These are phyloP conservation scores for Xylaria sp. DNA, from an alignment of 2,329 filamentous ascomycete genomes.

Conservation along the genomic window DNA sequence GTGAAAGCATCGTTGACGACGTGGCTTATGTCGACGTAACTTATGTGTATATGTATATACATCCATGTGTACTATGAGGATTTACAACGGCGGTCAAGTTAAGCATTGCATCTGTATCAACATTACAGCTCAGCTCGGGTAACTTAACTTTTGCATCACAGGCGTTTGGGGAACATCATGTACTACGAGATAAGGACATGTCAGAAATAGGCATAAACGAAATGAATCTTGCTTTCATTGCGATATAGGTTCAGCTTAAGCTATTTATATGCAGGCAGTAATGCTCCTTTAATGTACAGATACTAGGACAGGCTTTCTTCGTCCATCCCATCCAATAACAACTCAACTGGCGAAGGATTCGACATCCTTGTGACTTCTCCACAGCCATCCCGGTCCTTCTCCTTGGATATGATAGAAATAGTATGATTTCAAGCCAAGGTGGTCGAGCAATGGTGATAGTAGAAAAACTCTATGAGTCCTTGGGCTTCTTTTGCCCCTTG, in stretches of 20 bases:
- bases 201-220: neutral
- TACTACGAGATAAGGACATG: neutral
- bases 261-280: neutral
- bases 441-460: neutral
- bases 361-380: neutral
- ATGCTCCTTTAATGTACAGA: conserved; percentile 11
- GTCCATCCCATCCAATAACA: neutral
- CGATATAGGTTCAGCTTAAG: too few relatives aligned
- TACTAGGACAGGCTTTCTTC: neutral
- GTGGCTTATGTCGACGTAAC: neutral
- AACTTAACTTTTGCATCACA: conserved; percentile 12
- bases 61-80: conserved; percentile 11
- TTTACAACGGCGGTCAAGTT: neutral
- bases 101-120: neutral
- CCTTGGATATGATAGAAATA: neutral
- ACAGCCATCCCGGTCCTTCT: neutral
- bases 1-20: neutral
- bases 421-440: neutral
- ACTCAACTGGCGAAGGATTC: neutral
- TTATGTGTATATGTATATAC: conserved; percentile 12
- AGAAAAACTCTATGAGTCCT: conserved; percentile 19
- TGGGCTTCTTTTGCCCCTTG: conserved; percentile 43
- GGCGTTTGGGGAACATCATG: conserved; percentile 14
- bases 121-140: neutral
- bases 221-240: neutral